Evolutionary conservation across 345 rosid genomes (phyloP), one percentile per base, ranked within the genome.

Genomic region (Luvunga scandens): DNA sequence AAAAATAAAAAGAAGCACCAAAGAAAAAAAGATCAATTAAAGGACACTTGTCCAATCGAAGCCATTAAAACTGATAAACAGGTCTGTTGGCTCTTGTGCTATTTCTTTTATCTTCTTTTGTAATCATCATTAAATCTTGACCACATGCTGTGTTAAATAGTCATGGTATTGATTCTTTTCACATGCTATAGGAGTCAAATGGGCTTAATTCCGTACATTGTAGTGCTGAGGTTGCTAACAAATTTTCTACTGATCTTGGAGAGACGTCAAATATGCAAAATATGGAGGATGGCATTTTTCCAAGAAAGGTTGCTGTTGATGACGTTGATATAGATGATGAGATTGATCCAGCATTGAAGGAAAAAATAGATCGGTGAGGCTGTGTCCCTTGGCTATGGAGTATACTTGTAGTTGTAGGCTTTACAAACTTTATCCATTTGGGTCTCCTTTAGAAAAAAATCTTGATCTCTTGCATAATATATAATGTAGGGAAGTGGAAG

Each of bases 331-430:
- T 86, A 34, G 94, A 92, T 87, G 97, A 94, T 84, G 95, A 88
- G 81, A 83, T 94, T 67, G 97, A 94, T 86, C 98, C 97, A 56
- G 97, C 93, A 86, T 77, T 86, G 86, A 89, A 73, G 84, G 98
- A 90, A 84, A 83, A 83, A 87, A 83, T 94, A 79, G 98, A 94
- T 84, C 89, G 94, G 98, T 92, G 76, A 82, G 82, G 64, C 69
- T 66, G 67, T 77, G 38, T 67, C 31, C 63, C 56, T 75, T 14
- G 5, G 53, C 56, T 50, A 53, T 55, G 19, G 10, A 33, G n/a
- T 45, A 18, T 75, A 63, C 70, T 28, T 63, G 33, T 56, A 72
- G 62, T 28, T 63, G 33, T 56, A 72, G 62, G 7, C 38, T 25
- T 10, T 72, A 34, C 18, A n/a, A 36, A 38, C 55, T 24, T 59